Percentiles rank a stretch among this genome's conserved stretches.
Evolutionary conservation across 352 stramenopile genomes (phyloP).

Genomic region (Pythium myriotylum): DNA sequence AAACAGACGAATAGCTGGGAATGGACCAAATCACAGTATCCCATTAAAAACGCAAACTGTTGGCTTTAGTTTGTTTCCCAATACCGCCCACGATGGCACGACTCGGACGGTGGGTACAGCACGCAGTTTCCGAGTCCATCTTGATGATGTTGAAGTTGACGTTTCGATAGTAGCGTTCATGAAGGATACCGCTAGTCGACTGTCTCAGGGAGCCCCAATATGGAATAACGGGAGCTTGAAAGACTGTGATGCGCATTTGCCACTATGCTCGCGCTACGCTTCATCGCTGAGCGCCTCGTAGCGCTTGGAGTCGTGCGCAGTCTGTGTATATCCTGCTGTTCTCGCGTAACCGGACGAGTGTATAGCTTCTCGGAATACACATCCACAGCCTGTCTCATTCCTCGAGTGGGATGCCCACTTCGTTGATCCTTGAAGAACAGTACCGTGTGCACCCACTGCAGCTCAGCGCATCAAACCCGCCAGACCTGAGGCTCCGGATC

Average conservation of each 20-base stretch:
- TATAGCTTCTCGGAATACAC: background rate
- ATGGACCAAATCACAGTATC: too few species aligned
- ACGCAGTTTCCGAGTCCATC: background rate
- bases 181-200: background rate
- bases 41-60: too few species aligned
- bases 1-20: too few species aligned
- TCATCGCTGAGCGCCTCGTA: too few species aligned
- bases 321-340: background rate
- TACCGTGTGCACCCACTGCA: background rate
- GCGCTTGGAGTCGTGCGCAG: background rate
- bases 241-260: too few species aligned
- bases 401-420: background rate
- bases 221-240: background rate
- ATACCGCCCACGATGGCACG: too few species aligned
- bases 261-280: too few species aligned
- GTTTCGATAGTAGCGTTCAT: background rate
- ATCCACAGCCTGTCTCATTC: background rate
- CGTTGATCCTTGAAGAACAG: background rate
- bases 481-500: background rate
- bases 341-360: conserved; percentile 1
- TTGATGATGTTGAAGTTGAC: background rate
- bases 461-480: background rate
- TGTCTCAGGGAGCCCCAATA: background rate
- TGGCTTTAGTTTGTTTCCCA: too few species aligned
- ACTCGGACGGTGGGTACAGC: too few species aligned